These are phyloP conservation scores for Viola pubescens DNA, from an alignment of 441 rosid species.

Conservation along the genomic window DNA sequence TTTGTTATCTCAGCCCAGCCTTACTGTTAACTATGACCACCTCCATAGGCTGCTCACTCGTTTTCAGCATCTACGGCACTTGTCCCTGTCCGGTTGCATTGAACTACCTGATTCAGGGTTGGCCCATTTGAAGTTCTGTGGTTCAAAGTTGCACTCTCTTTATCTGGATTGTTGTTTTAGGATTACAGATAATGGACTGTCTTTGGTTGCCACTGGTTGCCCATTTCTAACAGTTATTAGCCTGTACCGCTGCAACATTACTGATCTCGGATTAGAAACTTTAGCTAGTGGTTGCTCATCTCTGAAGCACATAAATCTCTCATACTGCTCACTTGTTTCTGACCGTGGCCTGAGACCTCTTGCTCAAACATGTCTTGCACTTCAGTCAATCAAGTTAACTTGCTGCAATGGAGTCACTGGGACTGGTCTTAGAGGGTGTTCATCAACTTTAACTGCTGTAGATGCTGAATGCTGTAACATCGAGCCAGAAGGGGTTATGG, in stretches of 20 bases:
- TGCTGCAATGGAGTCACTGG: slow-evolving; percentile 47
- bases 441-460: slow-evolving; percentile 38
- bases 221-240: slow-evolving; percentile 43
- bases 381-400: slow-evolving; percentile 51
- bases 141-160: slow-evolving; percentile 43
- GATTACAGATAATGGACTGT: slow-evolving; percentile 53
- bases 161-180: slow-evolving; percentile 63
- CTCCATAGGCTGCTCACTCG: slow-evolving; percentile 53
- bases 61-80: slow-evolving; percentile 50
- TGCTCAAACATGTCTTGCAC: slow-evolving; percentile 43
- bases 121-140: slow-evolving; percentile 33
- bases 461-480: slow-evolving; percentile 63
- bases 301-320: slow-evolving; percentile 47
- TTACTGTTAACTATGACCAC: slow-evolving; percentile 34
- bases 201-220: slow-evolving; percentile 43
- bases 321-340: slow-evolving; percentile 46
- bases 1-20: slow-evolving; percentile 28
- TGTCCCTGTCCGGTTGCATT: slow-evolving; percentile 67
- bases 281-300: slow-evolving; percentile 39
- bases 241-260: slow-evolving; percentile 55
- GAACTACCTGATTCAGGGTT: slow-evolving; percentile 50
- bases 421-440: slow-evolving; percentile 57
- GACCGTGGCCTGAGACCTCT: slow-evolving; percentile 51
- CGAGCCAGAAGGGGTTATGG: slow-evolving; percentile 43
- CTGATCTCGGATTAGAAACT: slow-evolving; percentile 51